phyloP scores from a whole-genome alignment of 2,329 filamentous ascomycete species.

The Scytalidium lignicola region DNA sequence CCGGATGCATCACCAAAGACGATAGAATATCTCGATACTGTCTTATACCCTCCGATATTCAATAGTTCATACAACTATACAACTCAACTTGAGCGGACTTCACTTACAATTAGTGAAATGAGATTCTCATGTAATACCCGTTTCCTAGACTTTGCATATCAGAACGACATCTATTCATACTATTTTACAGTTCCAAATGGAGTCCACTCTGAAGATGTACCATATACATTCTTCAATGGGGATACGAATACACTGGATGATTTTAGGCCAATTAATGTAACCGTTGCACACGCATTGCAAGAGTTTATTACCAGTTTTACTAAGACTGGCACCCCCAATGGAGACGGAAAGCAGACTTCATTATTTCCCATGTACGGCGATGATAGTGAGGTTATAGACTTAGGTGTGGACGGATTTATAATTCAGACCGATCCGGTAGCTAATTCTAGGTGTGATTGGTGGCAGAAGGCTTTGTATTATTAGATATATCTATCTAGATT shows the following conservation, averaged over 20 bases:
- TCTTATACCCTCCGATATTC: constrained; percentile 2
- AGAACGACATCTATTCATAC: constrained; percentile 43
- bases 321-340: constrained; percentile 26
- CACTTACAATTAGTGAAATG: constrained; percentile 35
- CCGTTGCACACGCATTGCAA: constrained; percentile 30
- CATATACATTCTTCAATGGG: constrained; percentile 43
- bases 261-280: constrained; percentile 25
- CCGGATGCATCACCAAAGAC: neutral
- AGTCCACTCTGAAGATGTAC: constrained; percentile 43
- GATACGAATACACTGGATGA: constrained; percentile 3
- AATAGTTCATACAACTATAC: constrained; percentile 1
- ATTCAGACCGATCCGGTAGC: constrained; percentile 17
- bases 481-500: no score
- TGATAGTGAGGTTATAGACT: constrained; percentile 7
- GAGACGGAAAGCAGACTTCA: constrained; percentile 10
- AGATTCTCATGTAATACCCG: constrained; percentile 44
- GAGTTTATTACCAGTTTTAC: constrained; percentile 32
- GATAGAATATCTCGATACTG: neutral
- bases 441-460: constrained; percentile 29
- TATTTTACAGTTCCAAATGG: constrained; percentile 45
- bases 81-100: constrained; percentile 35
- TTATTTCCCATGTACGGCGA: constrained; percentile 19
- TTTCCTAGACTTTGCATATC: constrained; percentile 39
- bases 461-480: constrained; percentile 22
- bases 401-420: constrained; percentile 11